Evolutionary conservation across 768 basidiomycete genomes (phyloP), one percentile per base, ranked within the genome.

Genomic region (Thelephora aurantiotincta): DNA sequence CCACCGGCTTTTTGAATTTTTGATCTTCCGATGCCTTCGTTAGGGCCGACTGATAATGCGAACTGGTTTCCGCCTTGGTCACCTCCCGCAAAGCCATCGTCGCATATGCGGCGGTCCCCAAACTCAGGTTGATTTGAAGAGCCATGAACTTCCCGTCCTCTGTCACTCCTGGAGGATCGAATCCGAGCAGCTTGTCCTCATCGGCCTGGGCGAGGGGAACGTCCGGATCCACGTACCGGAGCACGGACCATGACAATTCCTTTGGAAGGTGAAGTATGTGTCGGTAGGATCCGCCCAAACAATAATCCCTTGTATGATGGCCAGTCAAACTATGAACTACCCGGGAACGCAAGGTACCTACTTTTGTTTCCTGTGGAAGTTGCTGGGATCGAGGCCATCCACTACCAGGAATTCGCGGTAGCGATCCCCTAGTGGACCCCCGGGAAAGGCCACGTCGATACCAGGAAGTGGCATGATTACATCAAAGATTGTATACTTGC

Each of bases 381-480:
- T 82, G 55, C 89, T 78, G 11, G 88, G 83, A 66, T 97, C 90
- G 35, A 99, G 65, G 1, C 90, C 93, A 64, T 99, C 96, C 56
- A 75, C 71, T 50, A 65, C 69, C 54, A 99, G 70, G 59, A 87
- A 91, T 57, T 85, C 77, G 51, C 71, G 72, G 62, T 94, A 97
- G 45, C 78, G 73, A 55, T 93, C 82, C 20, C 92, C 90, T n/a
- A 97, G 75, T 16, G 68, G 55, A 11, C 92, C 92, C 3, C 82
- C 85, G 0, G 96, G 96, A 61, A 89, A 97, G 33, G 83, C 82
- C 16, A 98, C 89, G 57, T 94, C 89, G 53, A 80, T 90, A 3
- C 96, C 96, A 23, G 96, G 93, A 16, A 98, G 68, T n/a, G 96
- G 93, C 82, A 98, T 89, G 52, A 98, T 77, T 48, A 98, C 86